Evolutionary conservation across 2,329 filamentous ascomycete species (phyloP), one percentile per base, ranked within the genome.

Genomic region (Orbilia brochopaga): DNA sequence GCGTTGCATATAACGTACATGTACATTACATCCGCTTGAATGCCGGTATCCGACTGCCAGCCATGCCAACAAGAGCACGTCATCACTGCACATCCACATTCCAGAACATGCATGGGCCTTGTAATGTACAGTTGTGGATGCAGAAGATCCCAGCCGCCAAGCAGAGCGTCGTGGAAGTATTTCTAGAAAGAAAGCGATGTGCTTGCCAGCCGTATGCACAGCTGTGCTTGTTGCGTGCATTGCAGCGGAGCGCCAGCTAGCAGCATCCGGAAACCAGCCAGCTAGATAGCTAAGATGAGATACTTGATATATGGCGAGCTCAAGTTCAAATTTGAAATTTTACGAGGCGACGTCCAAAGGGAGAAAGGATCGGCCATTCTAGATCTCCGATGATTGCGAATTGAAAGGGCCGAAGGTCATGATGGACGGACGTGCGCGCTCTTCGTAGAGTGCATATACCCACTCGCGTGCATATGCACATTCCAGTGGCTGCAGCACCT

Each of bases 81-180:
- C 66, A 70, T 60, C 32, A 15, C 40, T 54, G 30, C 17, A 53
- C 19, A 7, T 69, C 58, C 58, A 15, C 65, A 64, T 70, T 70
- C 66, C 66, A 55, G 50, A 64, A 64, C 48, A 40, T 70, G 54
- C 59, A 59, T 10, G n/a, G 30, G 15, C 44, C 44, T 5, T 48
- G 19, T 15, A 15, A 17, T 13, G 13, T 44, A 61, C 32, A 19
- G n/a, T 7, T 44, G 10, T 54, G 58, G 35, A 46, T 48, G 58
- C 37, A 48, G 44, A 40, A 17, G 27, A 37, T 32, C 27, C 27
- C 27, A 8, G 27, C 27, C 8, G 27, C 27, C 27, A 32, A 32
- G 27, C 27, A 32, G 27, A 32, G 27, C 8, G 8, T 8, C 27
- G 27, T 32, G 4, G 8, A 32, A 32, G 8, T 32, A 32, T 32